These are phyloP conservation scores for Cercospora zeae-maydis DNA, from an alignment of 2,329 filamentous ascomycete genomes.

Conservation along the genomic window DNA sequence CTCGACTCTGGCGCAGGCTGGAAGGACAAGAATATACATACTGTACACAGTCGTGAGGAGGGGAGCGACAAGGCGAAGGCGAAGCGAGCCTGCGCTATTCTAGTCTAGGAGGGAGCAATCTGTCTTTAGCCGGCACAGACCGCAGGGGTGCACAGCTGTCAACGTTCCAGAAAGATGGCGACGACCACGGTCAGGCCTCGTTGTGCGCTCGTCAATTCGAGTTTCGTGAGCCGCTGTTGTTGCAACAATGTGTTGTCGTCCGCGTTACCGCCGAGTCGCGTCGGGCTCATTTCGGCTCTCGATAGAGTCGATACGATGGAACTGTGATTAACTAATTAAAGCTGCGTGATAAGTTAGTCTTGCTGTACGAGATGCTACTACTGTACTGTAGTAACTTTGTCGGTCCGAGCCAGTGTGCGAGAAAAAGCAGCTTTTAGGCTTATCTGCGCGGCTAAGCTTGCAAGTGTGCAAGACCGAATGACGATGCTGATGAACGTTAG, in stretches of 20 bases:
- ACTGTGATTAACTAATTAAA: neutral
- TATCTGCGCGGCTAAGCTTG: slow-evolving; percentile 4
- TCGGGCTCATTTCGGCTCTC: neutral
- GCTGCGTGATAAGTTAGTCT: neutral
- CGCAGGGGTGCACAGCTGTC: neutral
- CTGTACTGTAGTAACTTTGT: neutral
- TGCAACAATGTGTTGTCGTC: neutral
- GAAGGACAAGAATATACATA: slow-evolving; percentile 8
- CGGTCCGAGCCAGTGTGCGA: neutral
- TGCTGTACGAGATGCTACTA: neutral
- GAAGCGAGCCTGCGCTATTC: slow-evolving; percentile 2
- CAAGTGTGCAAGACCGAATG: neutral
- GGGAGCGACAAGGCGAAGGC: neutral
- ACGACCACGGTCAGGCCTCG: neutral
- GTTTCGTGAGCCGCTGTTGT: neutral
- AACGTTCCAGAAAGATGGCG: slow-evolving; percentile 13
- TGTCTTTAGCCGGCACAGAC: slow-evolving; percentile 9
- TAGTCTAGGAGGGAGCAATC: too few species aligned
- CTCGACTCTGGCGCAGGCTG: neutral
- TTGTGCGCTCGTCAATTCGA: neutral
- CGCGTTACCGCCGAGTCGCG: neutral
- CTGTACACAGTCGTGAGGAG: neutral
- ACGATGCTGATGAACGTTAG: neutral
- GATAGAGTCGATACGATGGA: neutral
- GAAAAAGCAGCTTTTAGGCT: slow-evolving; percentile 5